A percentile compares a stretch with the other conserved stretches of the same genome.
Conservation (phyloP, 257 asterid genomes). For the Nicotiana otophora region DNA sequence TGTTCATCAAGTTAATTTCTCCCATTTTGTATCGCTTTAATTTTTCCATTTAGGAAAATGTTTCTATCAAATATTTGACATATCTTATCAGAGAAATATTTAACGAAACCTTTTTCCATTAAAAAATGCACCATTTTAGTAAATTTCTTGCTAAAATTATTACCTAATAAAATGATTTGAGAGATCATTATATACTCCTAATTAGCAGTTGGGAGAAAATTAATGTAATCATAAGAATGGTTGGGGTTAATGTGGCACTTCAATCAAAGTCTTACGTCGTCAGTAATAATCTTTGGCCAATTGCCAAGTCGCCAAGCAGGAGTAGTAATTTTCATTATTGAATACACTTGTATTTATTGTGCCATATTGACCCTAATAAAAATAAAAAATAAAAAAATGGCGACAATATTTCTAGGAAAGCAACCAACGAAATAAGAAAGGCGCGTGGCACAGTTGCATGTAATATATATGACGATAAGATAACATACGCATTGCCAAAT, state of each 20-base stretch:
- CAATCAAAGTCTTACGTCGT: background rate
- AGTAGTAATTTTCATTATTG: no score
- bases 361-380: background rate
- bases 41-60: no score
- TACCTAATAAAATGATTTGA: background rate
- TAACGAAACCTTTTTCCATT: background rate
- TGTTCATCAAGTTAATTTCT: no score
- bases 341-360: no score
- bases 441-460: background rate
- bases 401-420: background rate
- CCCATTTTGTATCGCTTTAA: no score
- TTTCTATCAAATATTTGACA: no score
- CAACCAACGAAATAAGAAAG: background rate
- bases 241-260: background rate
- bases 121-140: background rate
- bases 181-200: background rate
- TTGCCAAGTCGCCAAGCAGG: background rate
- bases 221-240: no score
- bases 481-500: background rate
- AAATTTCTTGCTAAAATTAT: background rate
- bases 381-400: no score
- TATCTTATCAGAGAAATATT: background rate
- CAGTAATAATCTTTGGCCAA: background rate
- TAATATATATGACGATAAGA: background rate
- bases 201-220: background rate